Evolutionary conservation across 345 rosid species (phyloP).

Genomic region (Ceriops decandra): DNA sequence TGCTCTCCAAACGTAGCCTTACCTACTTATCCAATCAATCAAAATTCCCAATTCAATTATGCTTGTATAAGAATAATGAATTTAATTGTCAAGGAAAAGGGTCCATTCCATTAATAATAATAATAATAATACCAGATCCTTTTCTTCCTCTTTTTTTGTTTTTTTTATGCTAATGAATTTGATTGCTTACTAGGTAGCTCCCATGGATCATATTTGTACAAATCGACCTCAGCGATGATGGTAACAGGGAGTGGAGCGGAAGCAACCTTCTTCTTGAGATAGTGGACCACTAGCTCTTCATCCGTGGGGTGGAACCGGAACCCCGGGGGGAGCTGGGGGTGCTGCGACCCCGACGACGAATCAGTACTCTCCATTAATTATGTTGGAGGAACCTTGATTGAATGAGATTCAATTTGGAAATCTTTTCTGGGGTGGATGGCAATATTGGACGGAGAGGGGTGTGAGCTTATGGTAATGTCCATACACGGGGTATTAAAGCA

Average conservation of each 20-base stretch:
- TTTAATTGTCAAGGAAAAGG: not conserved
- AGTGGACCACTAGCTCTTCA: slow-evolving; percentile 92
- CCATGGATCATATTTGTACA: slow-evolving; percentile 98
- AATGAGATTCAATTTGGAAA: not conserved
- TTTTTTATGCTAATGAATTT: not conserved
- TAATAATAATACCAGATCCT: too few species aligned
- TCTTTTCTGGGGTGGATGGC: not conserved
- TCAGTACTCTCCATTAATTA: slow-evolving; percentile 70
- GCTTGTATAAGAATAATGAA: not conserved
- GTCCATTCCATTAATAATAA: too few species aligned
- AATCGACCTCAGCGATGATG: slow-evolving; percentile 84
- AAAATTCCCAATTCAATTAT: not conserved
- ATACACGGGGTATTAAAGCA: not conserved
- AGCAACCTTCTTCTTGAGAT: slow-evolving; percentile 74
- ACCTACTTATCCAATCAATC: slow-evolving; percentile 21
- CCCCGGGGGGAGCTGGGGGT: slow-evolving; percentile 91
- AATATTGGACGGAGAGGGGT: not conserved
- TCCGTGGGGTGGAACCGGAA: slow-evolving; percentile 98
- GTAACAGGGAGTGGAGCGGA: slow-evolving; percentile 77
- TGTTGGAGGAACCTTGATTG: not conserved
- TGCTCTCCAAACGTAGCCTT: slow-evolving; percentile 94
- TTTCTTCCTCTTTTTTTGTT: too few species aligned
- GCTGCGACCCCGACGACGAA: slow-evolving; percentile 59
- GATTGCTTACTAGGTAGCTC: slow-evolving; percentile 70
- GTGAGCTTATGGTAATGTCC: not conserved